These are phyloP conservation scores for Fusarium humuli DNA, from an alignment of 2,329 filamentous ascomycete genomes.

Conservation along the genomic window DNA sequence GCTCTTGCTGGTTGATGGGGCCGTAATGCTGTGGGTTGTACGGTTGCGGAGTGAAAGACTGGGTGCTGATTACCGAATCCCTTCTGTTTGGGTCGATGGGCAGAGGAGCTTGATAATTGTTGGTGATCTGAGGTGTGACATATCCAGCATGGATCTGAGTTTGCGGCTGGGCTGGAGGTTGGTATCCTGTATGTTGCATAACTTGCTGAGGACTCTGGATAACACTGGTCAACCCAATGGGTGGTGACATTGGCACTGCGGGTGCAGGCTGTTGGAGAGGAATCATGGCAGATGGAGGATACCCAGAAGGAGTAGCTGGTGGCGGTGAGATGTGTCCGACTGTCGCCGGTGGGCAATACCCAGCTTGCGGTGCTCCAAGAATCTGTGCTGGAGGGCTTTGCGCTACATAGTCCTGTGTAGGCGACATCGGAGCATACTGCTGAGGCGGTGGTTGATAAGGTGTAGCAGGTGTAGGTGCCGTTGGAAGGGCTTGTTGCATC, in stretches of 20 bases:
- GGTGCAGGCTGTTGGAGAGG: neutral
- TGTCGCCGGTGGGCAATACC: neutral
- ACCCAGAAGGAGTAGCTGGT: neutral
- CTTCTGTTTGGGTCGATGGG: neutral
- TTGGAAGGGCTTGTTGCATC: slow-evolving; percentile 31
- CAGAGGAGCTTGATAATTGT: neutral
- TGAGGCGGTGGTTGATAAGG: neutral
- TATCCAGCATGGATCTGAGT: neutral
- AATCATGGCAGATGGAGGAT: neutral
- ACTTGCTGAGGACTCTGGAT: neutral
- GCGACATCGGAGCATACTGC: neutral
- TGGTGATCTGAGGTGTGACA: neutral
- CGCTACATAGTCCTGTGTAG: neutral
- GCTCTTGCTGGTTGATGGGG: neutral
- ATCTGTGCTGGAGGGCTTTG: neutral
- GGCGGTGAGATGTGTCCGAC: slow-evolving; percentile 6
- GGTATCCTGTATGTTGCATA: neutral
- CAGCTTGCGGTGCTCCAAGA: neutral
- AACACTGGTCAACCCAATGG: fast-evolving
- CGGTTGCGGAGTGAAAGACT: slow-evolving; percentile 1
- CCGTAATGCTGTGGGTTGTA: slow-evolving; percentile 34
- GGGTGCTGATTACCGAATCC: neutral
- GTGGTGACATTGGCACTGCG: neutral
- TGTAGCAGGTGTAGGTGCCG: neutral
- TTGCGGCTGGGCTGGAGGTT: neutral